Evolutionary conservation across 2,329 filamentous ascomycete species (phyloP).

Genomic region (Macrophomina phaseolina): DNA sequence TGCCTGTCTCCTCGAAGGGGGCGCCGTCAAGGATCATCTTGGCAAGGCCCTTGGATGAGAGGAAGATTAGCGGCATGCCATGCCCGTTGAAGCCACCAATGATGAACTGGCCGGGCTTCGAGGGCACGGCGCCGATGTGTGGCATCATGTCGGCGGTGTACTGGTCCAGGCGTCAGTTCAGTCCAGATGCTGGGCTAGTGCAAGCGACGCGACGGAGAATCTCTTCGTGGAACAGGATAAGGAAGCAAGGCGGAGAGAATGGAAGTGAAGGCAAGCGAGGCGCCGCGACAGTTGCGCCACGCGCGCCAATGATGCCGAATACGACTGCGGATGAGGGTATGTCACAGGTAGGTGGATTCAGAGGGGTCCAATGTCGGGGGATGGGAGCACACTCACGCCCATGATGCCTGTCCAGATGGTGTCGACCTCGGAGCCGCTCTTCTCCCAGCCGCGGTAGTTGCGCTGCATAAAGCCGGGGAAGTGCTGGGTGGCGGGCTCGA

Average conservation of each 20-base stretch:
- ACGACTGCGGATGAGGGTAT: background rate
- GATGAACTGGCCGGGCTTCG: slow-evolving; percentile 49
- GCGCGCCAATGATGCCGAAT: background rate
- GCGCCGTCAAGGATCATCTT: slow-evolving; percentile 45
- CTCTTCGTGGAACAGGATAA: background rate
- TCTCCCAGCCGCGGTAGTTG: slow-evolving; percentile 57
- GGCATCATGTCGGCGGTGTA: slow-evolving; percentile 51
- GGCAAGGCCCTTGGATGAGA: slow-evolving; percentile 49
- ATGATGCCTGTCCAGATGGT: slow-evolving; percentile 52
- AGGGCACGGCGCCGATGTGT: slow-evolving; percentile 53
- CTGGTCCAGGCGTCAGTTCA: slow-evolving; percentile 44
- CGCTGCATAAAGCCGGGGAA: slow-evolving; percentile 58
- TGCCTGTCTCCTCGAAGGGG: slow-evolving; percentile 43
- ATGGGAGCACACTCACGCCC: slow-evolving; percentile 34
- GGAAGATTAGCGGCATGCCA: slow-evolving; percentile 57
- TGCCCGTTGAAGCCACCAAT: slow-evolving; percentile 59
- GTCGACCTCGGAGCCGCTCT: slow-evolving; percentile 45
- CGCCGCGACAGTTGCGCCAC: background rate
- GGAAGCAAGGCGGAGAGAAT: slow-evolving; percentile 24
- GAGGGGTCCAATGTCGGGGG: no score
- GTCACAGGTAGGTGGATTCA: background rate
- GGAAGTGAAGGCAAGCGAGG: slow-evolving; percentile 27
- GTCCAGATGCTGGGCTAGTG: background rate
- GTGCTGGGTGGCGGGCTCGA: slow-evolving; percentile 46
- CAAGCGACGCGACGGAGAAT: background rate